Evolutionary conservation across 2,329 filamentous ascomycete genomes (phyloP), one percentile per base, ranked within the genome.

Genomic region (Colletotrichum lini): DNA sequence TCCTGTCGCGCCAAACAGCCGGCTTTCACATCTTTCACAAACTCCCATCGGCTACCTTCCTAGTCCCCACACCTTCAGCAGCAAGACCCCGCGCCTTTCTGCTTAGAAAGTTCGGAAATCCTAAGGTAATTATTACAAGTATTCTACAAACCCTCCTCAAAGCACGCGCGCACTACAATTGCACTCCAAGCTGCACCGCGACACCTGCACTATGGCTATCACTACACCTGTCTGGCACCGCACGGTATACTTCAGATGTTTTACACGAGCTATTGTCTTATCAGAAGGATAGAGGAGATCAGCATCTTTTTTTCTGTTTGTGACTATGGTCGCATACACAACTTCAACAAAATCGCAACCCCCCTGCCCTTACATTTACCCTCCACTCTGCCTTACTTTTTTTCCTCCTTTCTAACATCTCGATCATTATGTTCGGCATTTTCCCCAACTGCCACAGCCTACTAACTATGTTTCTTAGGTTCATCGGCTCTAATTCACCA

Each of bases 91-190:
- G 35, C 42, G 47, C 65, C 42, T 64, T 68, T 45, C 65, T 54
- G 47, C 50, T 62, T n/a, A 26, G 64, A 57, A 72, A 54, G 47
- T 49, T 30, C 47, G 53, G 53, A 60, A 69, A 64, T 49, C 6
- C 40, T 23, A 42, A 54, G 58, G 69, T 72, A 69, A 72, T 58
- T 53, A 42, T 44, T 58, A 58, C 8, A 10, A 38, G n/a, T 44
- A 56, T 40, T 23, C 23, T 23, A 59, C 30, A 68, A 70, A 61
- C 49, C 54, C 50, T 47, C 44, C 56, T 45, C 42, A 10, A 47
- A 2, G 26, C 18, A 58, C 60, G 61, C 40, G 40, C 23, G 8
- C 16, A 50, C 38, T 42, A 42, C n/a, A 42, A 3, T 52, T 21
- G n/a, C 9, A 7, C 7, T 35, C 5, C 23, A 7, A 21, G n/a